Evolutionary conservation across 2,329 filamentous ascomycete genomes (phyloP), one percentile per base, ranked within the genome.

Genomic region (Colletotrichum cereale): DNA sequence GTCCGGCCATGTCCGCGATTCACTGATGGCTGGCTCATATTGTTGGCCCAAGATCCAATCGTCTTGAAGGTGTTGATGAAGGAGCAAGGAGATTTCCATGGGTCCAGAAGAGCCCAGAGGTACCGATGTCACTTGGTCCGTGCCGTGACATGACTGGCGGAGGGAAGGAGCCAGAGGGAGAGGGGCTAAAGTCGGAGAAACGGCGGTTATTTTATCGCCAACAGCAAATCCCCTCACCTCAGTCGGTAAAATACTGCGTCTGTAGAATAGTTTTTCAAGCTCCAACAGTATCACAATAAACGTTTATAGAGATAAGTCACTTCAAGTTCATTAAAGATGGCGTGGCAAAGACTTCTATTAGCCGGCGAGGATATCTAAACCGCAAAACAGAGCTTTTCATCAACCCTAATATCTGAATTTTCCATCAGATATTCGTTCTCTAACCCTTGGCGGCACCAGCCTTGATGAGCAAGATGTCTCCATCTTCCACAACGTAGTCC

Each of bases 401-500:
- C 69, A 60, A 60, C 67, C 68, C 58, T 55, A 62, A 64, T 61
- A 72, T 72, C 69, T 60, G 47, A 69, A 72, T n/a, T 71, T 72
- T 71, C 36, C 72, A 70, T 73, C 64, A 40, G 62, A 71, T 66
- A 73, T 60, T 73, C 48, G 50, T 62, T 67, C 67, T 61, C 82
- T 85, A 93, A 74, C 86, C 85, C 88, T 95, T 95, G 76, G 93
- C 93, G 63, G 93, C 93, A 84, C 93, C 93, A 40, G 92, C 92
- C 88, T 98, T 98, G 88, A 98, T 95, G 78, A 97, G 89, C 76
- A 98, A 81, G 76, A 92, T 91, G 75, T 91, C 94, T 61, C 93
- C 94, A 79, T 97, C 94, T 81, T 95, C 91, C 14, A 96, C 90
- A 7, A 96, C 89, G 82, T 99, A 98, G 62, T 98, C 96, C 87